Evolutionary conservation across 495 filamentous ascomycete species (phyloP), one percentile per base, ranked within the genome.

Genomic region (Astrothelium macrocarpum): DNA sequence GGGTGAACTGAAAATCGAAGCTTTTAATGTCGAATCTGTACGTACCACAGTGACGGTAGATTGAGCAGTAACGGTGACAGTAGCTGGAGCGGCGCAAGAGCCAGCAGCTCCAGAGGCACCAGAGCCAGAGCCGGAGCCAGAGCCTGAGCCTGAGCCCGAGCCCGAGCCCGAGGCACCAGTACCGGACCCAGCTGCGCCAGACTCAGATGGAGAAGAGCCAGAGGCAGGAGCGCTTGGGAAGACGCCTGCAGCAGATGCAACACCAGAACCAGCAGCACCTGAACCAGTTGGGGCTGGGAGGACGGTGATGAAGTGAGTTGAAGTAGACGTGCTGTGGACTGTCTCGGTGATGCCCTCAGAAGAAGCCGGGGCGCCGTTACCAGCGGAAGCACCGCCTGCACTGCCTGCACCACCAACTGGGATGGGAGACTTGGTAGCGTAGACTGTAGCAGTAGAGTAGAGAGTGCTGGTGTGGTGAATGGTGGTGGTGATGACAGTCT

Each of bases 401-500:
- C 12, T 5, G 29, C 49, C 49, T 9, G 49, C 49, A 28, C 12
- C 12, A 56, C 49, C 49, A 2, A 25, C 49, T 9, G 49, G 49
- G 16, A 29, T 25, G 10, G 49, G 16, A 29, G 49, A 29, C 23
- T 16, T 26, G 49, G 49, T 56, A 25, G 49, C 49, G 4, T 56
- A 56, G 20, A 56, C 25, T 2, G 49, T 56, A 25, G 49, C 20
- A 25, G 49, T 56, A 9, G 49, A 56, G 49, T 28, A 56, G 9
- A 28, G 23, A 29, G 76, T 79, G 36, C 71, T 64, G 65, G 81
- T 84, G 65, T 73, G 73, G 71, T 79, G 71, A 65, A 84, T 78
- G 23, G 82, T 84, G 59, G 82, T 85, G 31, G 82, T 84, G 18
- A 84, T 73, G 43, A 84, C 77, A 45, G 75, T 80, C 62, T 79